These are phyloP conservation scores for Pezicula carpinea DNA, from an alignment of 2,329 filamentous ascomycete species.

Conservation along the genomic window DNA sequence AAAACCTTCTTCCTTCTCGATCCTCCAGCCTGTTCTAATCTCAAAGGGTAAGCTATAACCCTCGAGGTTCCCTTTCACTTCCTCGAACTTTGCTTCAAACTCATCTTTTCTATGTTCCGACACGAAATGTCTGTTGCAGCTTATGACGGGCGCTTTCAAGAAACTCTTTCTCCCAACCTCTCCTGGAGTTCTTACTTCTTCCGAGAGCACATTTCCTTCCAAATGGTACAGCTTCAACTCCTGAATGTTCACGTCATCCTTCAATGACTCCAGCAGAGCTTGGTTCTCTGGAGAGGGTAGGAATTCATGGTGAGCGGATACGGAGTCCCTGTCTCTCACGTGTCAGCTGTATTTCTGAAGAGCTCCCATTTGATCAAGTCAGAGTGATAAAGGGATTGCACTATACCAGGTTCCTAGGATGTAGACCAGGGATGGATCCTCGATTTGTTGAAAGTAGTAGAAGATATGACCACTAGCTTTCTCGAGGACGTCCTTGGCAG, in stretches of 20 bases:
- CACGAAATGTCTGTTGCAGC: slow-evolving; percentile 11
- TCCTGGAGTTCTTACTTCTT: background rate
- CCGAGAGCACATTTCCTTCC: slow-evolving; percentile 25
- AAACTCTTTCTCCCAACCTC: too few species aligned
- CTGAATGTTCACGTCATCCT: slow-evolving; percentile 18
- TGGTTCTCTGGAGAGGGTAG: slow-evolving; percentile 38
- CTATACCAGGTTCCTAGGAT: slow-evolving; percentile 41
- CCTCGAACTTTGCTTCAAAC: slow-evolving; percentile 5
- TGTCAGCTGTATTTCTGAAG: too few species aligned
- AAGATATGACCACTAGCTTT: slow-evolving; percentile 32
- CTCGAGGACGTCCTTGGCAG: slow-evolving; percentile 33
- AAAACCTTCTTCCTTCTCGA: slow-evolving; percentile 12
- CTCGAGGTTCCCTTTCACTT: slow-evolving; percentile 6
- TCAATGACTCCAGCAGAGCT: slow-evolving; percentile 30
- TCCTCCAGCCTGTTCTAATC: slow-evolving; percentile 14
- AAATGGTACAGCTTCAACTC: slow-evolving; percentile 41
- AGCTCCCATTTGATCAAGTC: too few species aligned
- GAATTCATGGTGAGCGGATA: slow-evolving; percentile 37
- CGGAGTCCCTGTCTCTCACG: too few species aligned
- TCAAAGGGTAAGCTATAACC: slow-evolving; percentile 8
- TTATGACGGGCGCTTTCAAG: slow-evolving; percentile 9
- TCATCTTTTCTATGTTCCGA: slow-evolving; percentile 7
- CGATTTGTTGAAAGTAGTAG: slow-evolving; percentile 36
- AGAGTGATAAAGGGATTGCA: too few species aligned
- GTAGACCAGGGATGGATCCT: slow-evolving; percentile 38